Conservation (phyloP, 768 basidiomycete species). For the Strobilomyces echinocephalus region DNA sequence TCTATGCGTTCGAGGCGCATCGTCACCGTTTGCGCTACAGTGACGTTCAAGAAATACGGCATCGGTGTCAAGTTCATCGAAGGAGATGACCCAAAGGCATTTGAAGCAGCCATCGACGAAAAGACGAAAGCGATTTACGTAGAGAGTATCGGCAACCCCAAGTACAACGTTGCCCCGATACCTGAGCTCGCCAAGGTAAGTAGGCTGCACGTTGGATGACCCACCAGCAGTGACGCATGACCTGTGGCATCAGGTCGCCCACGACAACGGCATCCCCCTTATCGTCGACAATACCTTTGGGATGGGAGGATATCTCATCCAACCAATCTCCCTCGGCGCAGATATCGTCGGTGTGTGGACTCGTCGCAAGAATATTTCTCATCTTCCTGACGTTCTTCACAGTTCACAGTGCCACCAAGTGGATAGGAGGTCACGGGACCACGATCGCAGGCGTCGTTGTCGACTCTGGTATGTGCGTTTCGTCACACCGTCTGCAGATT, state of each 20-base stretch:
- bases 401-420: slow-evolving; percentile 61
- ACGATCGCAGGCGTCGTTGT: slow-evolving; percentile 61
- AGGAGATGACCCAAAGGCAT: slow-evolving; percentile 41
- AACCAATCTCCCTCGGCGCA: slow-evolving; percentile 53
- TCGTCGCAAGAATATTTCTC: not conserved
- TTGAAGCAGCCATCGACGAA: slow-evolving; percentile 52
- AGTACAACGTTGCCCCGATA: slow-evolving; percentile 52
- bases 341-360: slow-evolving; percentile 45
- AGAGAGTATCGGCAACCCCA: slow-evolving; percentile 61
- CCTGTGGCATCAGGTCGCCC: slow-evolving; percentile 43
- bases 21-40: slow-evolving; percentile 23
- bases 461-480: slow-evolving; percentile 43
- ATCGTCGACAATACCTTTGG: slow-evolving; percentile 67
- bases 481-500: not conserved
- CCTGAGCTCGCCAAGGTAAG: slow-evolving; percentile 50
- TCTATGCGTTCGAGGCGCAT: not conserved
- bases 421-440: slow-evolving; percentile 67
- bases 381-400: not conserved
- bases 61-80: slow-evolving; percentile 53
- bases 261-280: slow-evolving; percentile 53
- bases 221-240: not conserved
- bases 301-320: slow-evolving; percentile 53
- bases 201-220: not conserved
- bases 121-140: slow-evolving; percentile 57
- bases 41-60: slow-evolving; percentile 51